Conservation (phyloP, 1,284 basidiomycete genomes). For the Hypsizygus ulmarius region DNA sequence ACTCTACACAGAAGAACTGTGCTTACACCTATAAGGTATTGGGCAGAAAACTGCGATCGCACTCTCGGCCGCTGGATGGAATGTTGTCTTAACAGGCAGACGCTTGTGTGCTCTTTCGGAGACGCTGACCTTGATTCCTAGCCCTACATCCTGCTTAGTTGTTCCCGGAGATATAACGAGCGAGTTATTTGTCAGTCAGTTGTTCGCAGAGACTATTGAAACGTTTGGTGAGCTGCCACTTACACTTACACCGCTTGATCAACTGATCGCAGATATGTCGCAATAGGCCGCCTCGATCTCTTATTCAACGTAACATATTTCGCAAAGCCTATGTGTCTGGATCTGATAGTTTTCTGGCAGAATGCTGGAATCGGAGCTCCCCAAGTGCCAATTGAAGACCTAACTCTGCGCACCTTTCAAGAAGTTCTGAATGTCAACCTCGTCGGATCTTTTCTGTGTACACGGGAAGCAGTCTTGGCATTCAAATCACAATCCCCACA, state of each 20-base stretch:
- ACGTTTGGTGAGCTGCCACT: slow-evolving; percentile 50
- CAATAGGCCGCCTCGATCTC: slow-evolving; percentile 66
- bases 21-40: slow-evolving; percentile 26
- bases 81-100: slow-evolving; percentile 57
- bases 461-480: slow-evolving; percentile 68
- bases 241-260: background rate
- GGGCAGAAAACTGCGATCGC: slow-evolving; percentile 42
- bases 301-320: slow-evolving; percentile 72
- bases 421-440: slow-evolving; percentile 71
- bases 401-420: slow-evolving; percentile 60
- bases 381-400: slow-evolving; percentile 58
- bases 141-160: slow-evolving; percentile 39
- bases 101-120: slow-evolving; percentile 56
- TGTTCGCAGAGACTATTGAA: slow-evolving; percentile 56
- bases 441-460: slow-evolving; percentile 71
- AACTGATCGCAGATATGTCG: background rate
- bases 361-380: slow-evolving; percentile 63
- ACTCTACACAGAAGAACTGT: background rate
- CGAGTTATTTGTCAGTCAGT: slow-evolving; percentile 54
- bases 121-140: slow-evolving; percentile 49
- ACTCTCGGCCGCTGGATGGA: slow-evolving; percentile 55
- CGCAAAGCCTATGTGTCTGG: background rate
- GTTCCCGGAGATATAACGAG: slow-evolving; percentile 63
- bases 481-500: slow-evolving; percentile 74
- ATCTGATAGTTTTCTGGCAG: slow-evolving; percentile 30